These are phyloP conservation scores for Rhazya stricta DNA, from an alignment of 257 asterid species.

Conservation along the genomic window DNA sequence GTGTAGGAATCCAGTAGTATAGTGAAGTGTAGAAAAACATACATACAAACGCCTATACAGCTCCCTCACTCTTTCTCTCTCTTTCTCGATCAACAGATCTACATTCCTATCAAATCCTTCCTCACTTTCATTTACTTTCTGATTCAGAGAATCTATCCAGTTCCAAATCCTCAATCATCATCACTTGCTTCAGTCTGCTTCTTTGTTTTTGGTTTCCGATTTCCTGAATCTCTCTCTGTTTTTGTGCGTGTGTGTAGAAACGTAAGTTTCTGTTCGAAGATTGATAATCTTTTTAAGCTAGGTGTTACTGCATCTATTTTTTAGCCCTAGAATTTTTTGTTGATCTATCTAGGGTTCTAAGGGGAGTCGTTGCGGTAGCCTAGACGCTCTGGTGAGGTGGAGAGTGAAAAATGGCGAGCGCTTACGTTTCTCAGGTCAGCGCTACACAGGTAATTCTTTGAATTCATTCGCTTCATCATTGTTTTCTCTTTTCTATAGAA, in stretches of 20 bases:
- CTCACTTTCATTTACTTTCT: not conserved
- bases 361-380: not conserved
- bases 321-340: constrained; percentile 7
- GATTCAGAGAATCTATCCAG: not conserved
- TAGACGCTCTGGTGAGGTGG: not conserved
- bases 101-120: not conserved
- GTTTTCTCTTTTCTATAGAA: not conserved
- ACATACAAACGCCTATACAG: not conserved
- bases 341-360: constrained; percentile 18
- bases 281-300: not conserved
- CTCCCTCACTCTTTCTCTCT: not conserved
- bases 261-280: not conserved
- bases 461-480: not conserved
- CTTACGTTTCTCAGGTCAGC: constrained; percentile 39
- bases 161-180: not conserved
- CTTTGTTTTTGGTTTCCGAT: not conserved
- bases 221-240: not conserved
- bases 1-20: too few species aligned
- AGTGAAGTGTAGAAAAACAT: too few species aligned
- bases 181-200: not conserved
- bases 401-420: constrained; percentile 40
- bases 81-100: constrained; percentile 8
- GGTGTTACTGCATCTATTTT: not conserved
- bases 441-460: constrained; percentile 41
- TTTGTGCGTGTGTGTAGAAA: not conserved